Evolutionary conservation across 176 grass and related monocot species (phyloP), one percentile per base, ranked within the genome.

Genomic region (Zea mays): DNA sequence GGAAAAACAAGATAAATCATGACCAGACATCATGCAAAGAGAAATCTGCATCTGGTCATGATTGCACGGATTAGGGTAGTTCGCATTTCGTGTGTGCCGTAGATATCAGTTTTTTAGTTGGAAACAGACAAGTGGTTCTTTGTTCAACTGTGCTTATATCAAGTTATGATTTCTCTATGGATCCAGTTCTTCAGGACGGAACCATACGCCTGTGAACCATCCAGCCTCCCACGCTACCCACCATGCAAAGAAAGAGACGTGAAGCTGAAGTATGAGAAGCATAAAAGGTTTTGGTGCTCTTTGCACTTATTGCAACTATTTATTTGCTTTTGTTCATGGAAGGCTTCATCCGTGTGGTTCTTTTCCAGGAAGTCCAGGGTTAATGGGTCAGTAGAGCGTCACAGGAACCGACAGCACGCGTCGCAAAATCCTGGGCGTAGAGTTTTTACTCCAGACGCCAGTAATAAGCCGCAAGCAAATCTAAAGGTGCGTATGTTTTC

Each of bases 111-210:
- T 43, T 38, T 82, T 36, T 4, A 45, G 60, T 80, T 68, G 44
- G 40, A 76, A 75, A 27, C 17, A 16, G 75, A 45, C 6, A 37
- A n/a, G 36, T 5, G 57, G n/a, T 49, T 10, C 51, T 84, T 66
- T 81, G 49, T 39, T 74, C 47, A 76, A 10, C 19, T 49, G 10
- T 57, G 65, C 82, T 88, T 72, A 88, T 5, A 88, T 5, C 35
- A 15, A 70, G 64, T 80, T 75, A 75, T 8, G 6, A 6, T 74
- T 82, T 83, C 27, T 55, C 8, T 62, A 17, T 84, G 51, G 69
- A 81, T 80, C 69, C 82, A 99, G 96, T 99, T 99, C 77, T 99
- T 99, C 90, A 93, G 82, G 50, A 93, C 92, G 62, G 92, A 96
- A 78, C 96, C 96, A 54, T 82, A 72, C 87, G 90, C 96, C 14